These are phyloP conservation scores for Diaporthe citri DNA, from an alignment of 2,329 filamentous ascomycete species.

Conservation along the genomic window DNA sequence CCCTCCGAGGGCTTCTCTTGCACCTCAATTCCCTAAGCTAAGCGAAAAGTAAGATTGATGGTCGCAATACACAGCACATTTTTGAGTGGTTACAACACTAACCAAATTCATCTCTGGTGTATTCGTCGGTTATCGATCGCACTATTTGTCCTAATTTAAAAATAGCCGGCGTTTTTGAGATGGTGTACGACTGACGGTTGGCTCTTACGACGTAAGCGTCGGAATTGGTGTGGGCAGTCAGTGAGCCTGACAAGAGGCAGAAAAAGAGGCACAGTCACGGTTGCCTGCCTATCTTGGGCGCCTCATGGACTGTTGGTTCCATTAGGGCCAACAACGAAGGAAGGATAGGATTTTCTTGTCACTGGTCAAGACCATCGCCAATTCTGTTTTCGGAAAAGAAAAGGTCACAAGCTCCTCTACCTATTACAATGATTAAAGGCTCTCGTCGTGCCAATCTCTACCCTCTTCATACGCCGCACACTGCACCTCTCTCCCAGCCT, in stretches of 20 bases:
- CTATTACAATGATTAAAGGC: neutral
- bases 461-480: neutral
- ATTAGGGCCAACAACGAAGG: neutral
- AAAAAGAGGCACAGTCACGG: slow-evolving; percentile 13
- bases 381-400: neutral
- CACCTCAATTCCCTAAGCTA: neutral
- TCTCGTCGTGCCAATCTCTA: neutral
- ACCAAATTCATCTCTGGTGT: neutral
- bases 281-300: neutral
- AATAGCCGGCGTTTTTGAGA: neutral
- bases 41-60: slow-evolving; percentile 45
- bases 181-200: neutral
- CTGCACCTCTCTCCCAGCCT: neutral
- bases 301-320: neutral
- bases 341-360: neutral
- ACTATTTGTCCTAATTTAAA: neutral
- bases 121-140: neutral
- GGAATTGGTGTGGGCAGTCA: neutral
- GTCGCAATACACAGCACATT: slow-evolving; percentile 46
- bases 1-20: neutral
- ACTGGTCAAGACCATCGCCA: neutral
- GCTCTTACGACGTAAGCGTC: slow-evolving; percentile 2
- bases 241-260: neutral
- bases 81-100: neutral
- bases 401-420: neutral